Evolutionary conservation across 495 filamentous ascomycete genomes (phyloP), one percentile per base, ranked within the genome.

Genomic region (Xylaria scruposa): DNA sequence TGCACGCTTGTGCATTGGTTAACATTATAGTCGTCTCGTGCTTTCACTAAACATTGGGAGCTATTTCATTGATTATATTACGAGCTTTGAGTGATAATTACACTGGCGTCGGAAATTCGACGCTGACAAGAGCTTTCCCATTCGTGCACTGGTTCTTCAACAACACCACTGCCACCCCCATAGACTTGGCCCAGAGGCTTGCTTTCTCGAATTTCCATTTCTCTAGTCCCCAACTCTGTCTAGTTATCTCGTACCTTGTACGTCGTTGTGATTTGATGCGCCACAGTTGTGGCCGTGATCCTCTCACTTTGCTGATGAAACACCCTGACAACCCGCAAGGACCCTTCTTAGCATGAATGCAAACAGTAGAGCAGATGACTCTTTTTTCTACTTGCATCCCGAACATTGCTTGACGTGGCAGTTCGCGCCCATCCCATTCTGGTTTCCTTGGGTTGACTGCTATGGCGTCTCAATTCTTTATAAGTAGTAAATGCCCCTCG

Each of bases 381-480:
- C 56, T 70, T 70, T 59, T 62, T 70, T 62, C 44, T 63, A 61
- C 67, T 61, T 70, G 10, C 67, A 36, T 19, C 67, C 51, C 46
- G n/a, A 58, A 58, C 9, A 51, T 67, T 51, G 26, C 17, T 61
- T 62, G 68, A 51, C 58, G 68, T 62, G 56, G 68, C 58, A 70
- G 58, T 53, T 21, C 68, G 44, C 53, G 26, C 38, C 51, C 40
- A 0, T 60, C 33, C 15, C 26, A 36, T 9, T 47, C 12, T 60
- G 8, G 29, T 19, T 33, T 36, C 1, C 21, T 46, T 24, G 7
- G 13, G 36, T 51, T 59, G n/a, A 36, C 21, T 17, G 12, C 59
- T 26, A n/a, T 68, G n/a, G 6, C 15, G 10, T n/a, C 24, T 49
- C 4, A 15, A 33, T 9, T 67, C 1, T 67, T 17, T 58, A 58